Percentiles rank a stretch among this genome's conserved stretches.
Conservation (phyloP, 2,329 filamentous ascomycete species). For the Diplocarpon rosae region DNA sequence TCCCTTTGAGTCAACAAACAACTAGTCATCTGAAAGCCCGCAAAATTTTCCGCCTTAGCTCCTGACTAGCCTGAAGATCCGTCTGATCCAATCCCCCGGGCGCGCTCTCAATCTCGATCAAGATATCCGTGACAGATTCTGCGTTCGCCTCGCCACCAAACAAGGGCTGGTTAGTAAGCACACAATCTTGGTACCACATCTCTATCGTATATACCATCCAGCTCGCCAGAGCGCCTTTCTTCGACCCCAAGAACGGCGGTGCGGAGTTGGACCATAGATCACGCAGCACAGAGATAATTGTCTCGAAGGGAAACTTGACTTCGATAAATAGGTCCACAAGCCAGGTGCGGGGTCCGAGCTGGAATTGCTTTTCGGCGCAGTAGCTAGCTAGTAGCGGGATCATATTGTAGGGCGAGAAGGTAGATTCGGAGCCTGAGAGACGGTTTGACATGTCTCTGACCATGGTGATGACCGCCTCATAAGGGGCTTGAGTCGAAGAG, state of each 20-base stretch:
- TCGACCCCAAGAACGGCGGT: slow-evolving; percentile 48
- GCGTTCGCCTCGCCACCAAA: slow-evolving; percentile 52
- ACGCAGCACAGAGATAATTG: slow-evolving; percentile 51
- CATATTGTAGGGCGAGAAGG: slow-evolving; percentile 52
- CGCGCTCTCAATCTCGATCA: slow-evolving; percentile 30
- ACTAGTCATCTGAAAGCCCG: slow-evolving; percentile 28
- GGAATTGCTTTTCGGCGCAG: slow-evolving; percentile 46
- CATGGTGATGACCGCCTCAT: slow-evolving; percentile 56
- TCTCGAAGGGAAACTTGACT: slow-evolving; percentile 49
- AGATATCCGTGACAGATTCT: slow-evolving; percentile 33
- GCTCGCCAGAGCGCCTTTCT: slow-evolving; percentile 44
- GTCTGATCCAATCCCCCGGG: slow-evolving; percentile 10
- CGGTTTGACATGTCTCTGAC: slow-evolving; percentile 55
- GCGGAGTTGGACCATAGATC: slow-evolving; percentile 57
- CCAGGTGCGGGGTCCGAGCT: slow-evolving; percentile 35
- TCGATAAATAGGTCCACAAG: slow-evolving; percentile 52
- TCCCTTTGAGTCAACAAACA: no score
- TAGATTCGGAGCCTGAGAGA: slow-evolving; percentile 52
- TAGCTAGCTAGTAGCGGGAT: slow-evolving; percentile 54
- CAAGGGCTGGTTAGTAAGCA: slow-evolving; percentile 39
- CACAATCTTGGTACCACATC: slow-evolving; percentile 48
- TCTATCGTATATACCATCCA: slow-evolving; percentile 52
- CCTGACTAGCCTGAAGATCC: slow-evolving; percentile 30
- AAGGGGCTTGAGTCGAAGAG: slow-evolving; percentile 42
- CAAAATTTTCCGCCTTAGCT: slow-evolving; percentile 32